A percentile compares a stretch with the other conserved stretches of the same genome.
These are phyloP conservation scores for Hsuehochloa calcarea DNA, from an alignment of 176 grass and related monocot species.

Conservation along the genomic window DNA sequence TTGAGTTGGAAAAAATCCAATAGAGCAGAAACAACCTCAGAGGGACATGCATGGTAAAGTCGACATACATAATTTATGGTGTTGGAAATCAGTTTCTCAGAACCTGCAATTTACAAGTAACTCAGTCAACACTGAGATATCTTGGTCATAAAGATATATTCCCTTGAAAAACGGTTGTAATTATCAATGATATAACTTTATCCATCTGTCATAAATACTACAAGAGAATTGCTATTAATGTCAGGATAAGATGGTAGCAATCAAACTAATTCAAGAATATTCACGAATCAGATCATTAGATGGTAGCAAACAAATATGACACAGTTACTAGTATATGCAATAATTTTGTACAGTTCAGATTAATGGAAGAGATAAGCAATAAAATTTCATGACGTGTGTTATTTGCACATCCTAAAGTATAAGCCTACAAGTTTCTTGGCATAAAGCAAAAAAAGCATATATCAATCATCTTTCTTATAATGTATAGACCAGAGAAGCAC, in stretches of 20 bases:
- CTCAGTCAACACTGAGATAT: conserved; percentile 3
- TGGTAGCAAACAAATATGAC: conserved; percentile 7
- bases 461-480: not conserved
- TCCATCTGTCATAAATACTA: not conserved
- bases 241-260: conserved; percentile 28
- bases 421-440: not conserved
- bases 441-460: not conserved
- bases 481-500: not conserved
- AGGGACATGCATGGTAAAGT: conserved; percentile 67
- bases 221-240: not conserved
- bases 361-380: not conserved
- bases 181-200: conserved; percentile 5
- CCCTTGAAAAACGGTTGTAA: not conserved
- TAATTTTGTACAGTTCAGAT: not conserved
- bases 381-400: not conserved
- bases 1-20: conserved; percentile 63
- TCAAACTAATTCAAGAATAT: conserved; percentile 16
- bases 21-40: conserved; percentile 62
- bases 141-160: conserved; percentile 19
- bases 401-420: not conserved
- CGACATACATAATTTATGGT: conserved; percentile 46
- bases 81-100: conserved; percentile 48
- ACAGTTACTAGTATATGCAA: not conserved
- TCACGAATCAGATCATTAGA: conserved; percentile 18
- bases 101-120: conserved; percentile 52